Evolutionary conservation across 176 grass and related monocot species (phyloP), one percentile per base, ranked within the genome.

Genomic region (Oryza glumipatula): DNA sequence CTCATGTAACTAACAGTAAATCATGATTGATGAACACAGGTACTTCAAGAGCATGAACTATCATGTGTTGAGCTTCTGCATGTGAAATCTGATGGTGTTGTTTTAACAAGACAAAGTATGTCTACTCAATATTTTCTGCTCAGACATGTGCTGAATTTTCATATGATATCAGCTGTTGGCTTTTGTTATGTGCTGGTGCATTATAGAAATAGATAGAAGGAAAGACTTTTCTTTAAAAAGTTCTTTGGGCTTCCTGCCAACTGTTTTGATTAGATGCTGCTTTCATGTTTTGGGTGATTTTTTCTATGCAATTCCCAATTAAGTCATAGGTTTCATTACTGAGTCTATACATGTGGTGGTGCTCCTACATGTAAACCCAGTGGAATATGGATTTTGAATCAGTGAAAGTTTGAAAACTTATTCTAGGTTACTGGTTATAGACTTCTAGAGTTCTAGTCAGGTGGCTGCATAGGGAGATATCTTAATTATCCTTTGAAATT

Each of bases 101-200:
- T 94, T 91, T 93, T 98, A 79, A 91, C 95, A 72, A 94, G 77
- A 69, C 84, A 88, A 92, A 93, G 95, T 98, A 94, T 93, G 88
- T 77, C 43, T 28, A 65, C 5, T 86, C 66, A 39, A 84, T 51
- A 43, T 44, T 76, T 47, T 39, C 54, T 32, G 45, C 1, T 24
- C 68, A 67, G 68, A 24, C 38, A 74, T 74, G 46, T n/a, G 49
- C 69, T 84, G 44, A 11, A 39, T 24, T 60, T 80, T 67, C 28
- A 36, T 84, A 74, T 71, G 21, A 46, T 70, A 39, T 47, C 51
- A 48, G 28, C 14, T 47, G 2, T 73, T 66, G 44, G 4, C 73
- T 71, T 65, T 83, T 77, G 16, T 68, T 67, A 41, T 21, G 15
- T 28, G 39, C 21, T 80, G 11, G 11, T 69, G 49, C 24, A 43